Evolutionary conservation across 2,329 filamentous ascomycete species (phyloP), one percentile per base, ranked within the genome.

Genomic region (Elsinoe ampelina): DNA sequence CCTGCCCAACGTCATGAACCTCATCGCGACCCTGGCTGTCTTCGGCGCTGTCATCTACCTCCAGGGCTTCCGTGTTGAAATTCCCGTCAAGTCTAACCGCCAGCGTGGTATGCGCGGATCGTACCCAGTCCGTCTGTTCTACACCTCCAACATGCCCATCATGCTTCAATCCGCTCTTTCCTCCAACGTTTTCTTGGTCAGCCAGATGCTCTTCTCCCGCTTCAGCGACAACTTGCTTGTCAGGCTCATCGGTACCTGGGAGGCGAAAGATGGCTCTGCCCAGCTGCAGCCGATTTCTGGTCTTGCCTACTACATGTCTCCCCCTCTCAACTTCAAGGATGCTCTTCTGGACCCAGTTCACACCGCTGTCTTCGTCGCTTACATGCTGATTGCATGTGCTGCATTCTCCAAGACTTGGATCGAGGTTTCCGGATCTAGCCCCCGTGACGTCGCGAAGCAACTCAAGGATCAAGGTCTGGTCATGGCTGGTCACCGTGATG

Each of bases 401-500:
- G 84, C 97, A 73, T 98, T 98, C 83, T 96, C 91, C 75, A 98
- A 98, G 88, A 98, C 95, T 56, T 98, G 93, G 93, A 98, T 98
- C 67, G 93, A 98, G 77, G 93, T 98, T 63, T 97, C 93, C 38
- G 95, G 93, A 69, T 96, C 92, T 62, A 92, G 89, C 78, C 95
- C 93, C 60, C 88, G 93, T 69, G 93, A 98, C 70, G 95, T 98
- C 64, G 93, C 93, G 68, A 98, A 98, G 84, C 93, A 97, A 79
- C 85, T 98, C 73, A 98, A 98, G 85, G 95, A 98, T 70, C 93
- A 98, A 77, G 93, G 93, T 72, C 86, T 98, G 58, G 92, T 98
- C 66, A 98, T 98, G 95, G 92, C 93, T 68, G 93, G 93, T 70
- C 93, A 98, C 80, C 89, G 93, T 77, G 95, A 98, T 75, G 92